These are phyloP conservation scores for Cymbopogon flexuosus DNA, from an alignment of 202 grass and related monocot genomes.

Conservation along the genomic window DNA sequence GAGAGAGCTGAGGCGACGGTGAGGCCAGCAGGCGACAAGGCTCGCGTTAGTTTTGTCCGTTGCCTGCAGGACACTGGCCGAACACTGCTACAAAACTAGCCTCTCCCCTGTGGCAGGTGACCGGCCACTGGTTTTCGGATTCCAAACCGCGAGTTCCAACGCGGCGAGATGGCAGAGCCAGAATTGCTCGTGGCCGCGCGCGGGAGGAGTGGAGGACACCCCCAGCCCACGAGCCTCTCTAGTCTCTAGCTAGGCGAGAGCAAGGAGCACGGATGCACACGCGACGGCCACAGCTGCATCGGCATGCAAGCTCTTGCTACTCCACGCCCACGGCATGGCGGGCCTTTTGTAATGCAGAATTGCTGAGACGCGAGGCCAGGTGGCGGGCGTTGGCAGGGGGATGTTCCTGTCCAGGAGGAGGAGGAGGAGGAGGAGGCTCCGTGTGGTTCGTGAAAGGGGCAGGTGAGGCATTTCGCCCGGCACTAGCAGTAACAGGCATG, in stretches of 20 bases:
- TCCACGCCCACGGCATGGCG: not conserved
- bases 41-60: not conserved
- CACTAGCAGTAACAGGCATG: not conserved
- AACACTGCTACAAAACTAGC: not conserved
- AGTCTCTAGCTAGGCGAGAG: not conserved
- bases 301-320: no score
- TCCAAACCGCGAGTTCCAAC: conserved; percentile 36
- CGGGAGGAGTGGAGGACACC: not conserved
- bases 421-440: not conserved
- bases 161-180: not conserved
- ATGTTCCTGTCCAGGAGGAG: not conserved
- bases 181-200: not conserved
- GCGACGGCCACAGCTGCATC: no score
- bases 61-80: not conserved
- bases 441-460: not conserved
- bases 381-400: not conserved
- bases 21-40: no score
- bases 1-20: not conserved
- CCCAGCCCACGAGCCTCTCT: not conserved
- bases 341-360: conserved; percentile 28
- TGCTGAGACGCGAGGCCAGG: not conserved
- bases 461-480: not conserved
- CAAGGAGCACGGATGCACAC: no score
- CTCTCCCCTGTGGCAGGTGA: not conserved
- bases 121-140: not conserved